Base-by-base conservation (phyloP, 2,329 filamentous ascomycete species). In the Fusarium decemcellulare region DNA sequence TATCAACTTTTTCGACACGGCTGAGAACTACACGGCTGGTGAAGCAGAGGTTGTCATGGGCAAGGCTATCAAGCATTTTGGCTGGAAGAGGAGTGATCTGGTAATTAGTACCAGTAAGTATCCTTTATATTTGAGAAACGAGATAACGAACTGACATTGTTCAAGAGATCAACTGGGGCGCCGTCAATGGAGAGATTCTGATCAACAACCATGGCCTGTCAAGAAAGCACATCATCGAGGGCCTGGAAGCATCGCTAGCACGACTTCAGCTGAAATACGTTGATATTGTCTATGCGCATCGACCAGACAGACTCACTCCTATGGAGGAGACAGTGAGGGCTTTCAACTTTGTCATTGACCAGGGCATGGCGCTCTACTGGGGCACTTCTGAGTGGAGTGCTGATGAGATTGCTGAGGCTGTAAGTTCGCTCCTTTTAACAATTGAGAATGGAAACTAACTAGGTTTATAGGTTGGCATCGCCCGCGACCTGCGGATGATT, bases 361-460 rank as follows among this genome's bases (percentile, higher is more conserved):
- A 85, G 8, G 91, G 91, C 60, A 89, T 91, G 81, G 88, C 89
- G 2, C 86, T 92, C 68, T 92, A 92, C 82, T 92, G 91, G 90
- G 74, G 74, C 5, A 76, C 73, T 4, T 91, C 88, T 2, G 90
- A 92, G 77, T 92, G 90, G 90, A 85, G 84, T 59, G 89, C 90
- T n/a, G 85, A 88, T 68, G 90, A 92, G 81, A 92, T 92, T 73
- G 85, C 86, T 7, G 84, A 89, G 63, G 90, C 90, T 2, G 75
- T 77, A 68, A 63, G 75, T n/a, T 4, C 6, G 5, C 4, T 14
- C 15, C 5, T 16, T 6, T 8, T 2, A 11, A 11, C 0, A 44
- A 4, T 27, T 0, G 3, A 18, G 4, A n/a, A 4, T 8, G n/a
- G 18, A 4, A n/a, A 37, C 46, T n/a, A 68, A 50, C 27, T 42